Evolutionary conservation across 345 rosid genomes (phyloP).

Genomic region (Durio zibethinus): DNA sequence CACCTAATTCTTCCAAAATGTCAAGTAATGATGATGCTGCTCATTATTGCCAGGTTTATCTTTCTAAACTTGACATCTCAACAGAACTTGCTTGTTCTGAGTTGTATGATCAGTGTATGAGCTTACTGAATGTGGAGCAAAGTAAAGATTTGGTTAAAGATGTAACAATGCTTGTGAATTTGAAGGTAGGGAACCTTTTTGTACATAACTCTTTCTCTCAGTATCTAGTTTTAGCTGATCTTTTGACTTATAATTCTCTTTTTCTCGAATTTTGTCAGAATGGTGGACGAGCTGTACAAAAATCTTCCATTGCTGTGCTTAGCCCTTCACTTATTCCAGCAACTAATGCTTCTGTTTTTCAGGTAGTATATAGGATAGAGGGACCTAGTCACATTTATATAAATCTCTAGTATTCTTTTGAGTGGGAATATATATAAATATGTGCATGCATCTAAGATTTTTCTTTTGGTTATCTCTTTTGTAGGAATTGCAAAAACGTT

Average conservation of each 20-base stretch:
- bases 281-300: conserved; percentile 61
- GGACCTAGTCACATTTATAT: neutral
- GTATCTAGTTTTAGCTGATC: neutral
- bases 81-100: conserved; percentile 67
- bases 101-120: conserved; percentile 47
- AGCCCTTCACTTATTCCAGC: conserved; percentile 52
- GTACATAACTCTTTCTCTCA: neutral
- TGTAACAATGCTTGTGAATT: conserved; percentile 43
- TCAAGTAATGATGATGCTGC: conserved; percentile 28
- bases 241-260: conserved; percentile 12
- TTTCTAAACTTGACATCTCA: conserved; percentile 85
- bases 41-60: conserved; percentile 43
- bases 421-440: neutral
- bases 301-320: conserved; percentile 38
- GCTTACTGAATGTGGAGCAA: conserved; percentile 37
- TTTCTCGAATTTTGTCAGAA: conserved; percentile 39
- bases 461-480: neutral
- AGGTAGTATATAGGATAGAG: conserved; percentile 44
- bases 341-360: conserved; percentile 50
- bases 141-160: conserved; percentile 39
- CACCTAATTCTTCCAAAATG: conserved; percentile 34
- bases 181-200: conserved; percentile 45
- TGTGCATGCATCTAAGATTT: neutral
- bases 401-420: too few species aligned
- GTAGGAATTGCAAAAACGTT: neutral